Evolutionary conservation across 768 basidiomycete genomes (phyloP), one percentile per base, ranked within the genome.

Genomic region (Suillus fuscotomentosus): DNA sequence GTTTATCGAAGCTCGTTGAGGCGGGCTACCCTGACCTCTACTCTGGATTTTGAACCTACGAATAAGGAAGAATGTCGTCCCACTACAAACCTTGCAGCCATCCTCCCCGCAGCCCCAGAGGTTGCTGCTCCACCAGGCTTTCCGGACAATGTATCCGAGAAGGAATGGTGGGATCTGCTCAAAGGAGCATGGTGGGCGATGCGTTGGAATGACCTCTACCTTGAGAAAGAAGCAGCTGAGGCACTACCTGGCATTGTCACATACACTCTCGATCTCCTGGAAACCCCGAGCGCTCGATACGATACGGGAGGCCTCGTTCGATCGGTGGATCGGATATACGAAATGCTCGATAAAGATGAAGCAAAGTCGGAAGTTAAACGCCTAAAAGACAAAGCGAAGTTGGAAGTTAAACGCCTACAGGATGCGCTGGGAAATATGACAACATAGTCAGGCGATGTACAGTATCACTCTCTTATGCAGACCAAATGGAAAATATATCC

Each of bases 181-280:
- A 56, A 56, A 38, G 55, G n/a, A 56, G 55, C 55, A 13, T 56
- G 55, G 55, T 38, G n/a, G n/a, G 55, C 55, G 13, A 56, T 56
- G 55, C 22, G 20, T 36, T 56, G n/a, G 36, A 56, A 56, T 56
- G 7, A 14, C n/a, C n/a, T 38, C n/a, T 14, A 56, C 36, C 6
- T 13, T 2, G 55, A 22, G n/a, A 14, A 14, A 2, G 55, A 56
- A 56, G 5, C n/a, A 38, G 13, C 22, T 3, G 36, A 56, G 3
- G 36, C n/a, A 22, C 36, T 56, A 13, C 55, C 55, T 15, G n/a
- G 14, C n/a, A 38, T 56, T 22, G 41, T 42, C 41, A 17, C 41
- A 3, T 42, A 42, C 15, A 42, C 41, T 3, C 14, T 42, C 41
- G 41, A 38, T n/a, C n/a, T 38, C 7, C 36, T 38, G 55, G 13